phyloP scores from a whole-genome alignment of 495 filamentous ascomycete species.

The Endocarpon pusillum region DNA sequence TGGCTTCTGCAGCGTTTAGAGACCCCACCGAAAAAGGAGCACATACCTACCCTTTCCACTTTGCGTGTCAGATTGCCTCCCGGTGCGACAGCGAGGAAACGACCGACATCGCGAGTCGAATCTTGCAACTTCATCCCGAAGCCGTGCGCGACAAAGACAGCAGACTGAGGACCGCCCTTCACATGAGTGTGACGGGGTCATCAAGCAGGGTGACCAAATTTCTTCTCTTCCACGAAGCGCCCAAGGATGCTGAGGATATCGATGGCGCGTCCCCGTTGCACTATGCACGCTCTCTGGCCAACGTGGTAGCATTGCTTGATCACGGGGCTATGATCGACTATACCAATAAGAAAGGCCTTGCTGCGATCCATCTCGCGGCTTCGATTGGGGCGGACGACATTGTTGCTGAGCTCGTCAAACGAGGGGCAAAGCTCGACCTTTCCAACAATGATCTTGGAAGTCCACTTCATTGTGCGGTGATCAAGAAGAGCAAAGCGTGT shows the following conservation, averaged over 20 bases:
- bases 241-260: conserved; percentile 2
- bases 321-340: conserved; percentile 9
- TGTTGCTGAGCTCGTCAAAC: conserved; percentile 6
- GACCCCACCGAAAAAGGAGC: conserved; percentile 4
- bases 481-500: conserved; percentile 2
- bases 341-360: conserved; percentile 8
- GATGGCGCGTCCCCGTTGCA: conserved; percentile 8
- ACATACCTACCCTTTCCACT: conserved; percentile 12
- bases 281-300: conserved; percentile 8
- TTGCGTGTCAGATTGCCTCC: conserved; percentile 11
- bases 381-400: conserved; percentile 8
- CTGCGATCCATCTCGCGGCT: conserved; percentile 10
- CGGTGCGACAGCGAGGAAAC: conserved; percentile 10
- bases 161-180: conserved; percentile 5
- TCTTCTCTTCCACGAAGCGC: conserved; percentile 8
- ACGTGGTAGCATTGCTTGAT: conserved; percentile 7
- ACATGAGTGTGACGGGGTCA: conserved; percentile 9
- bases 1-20: conserved; percentile 4
- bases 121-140: conserved; percentile 6
- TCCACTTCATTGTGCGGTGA: conserved; percentile 6
- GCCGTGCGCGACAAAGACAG: conserved; percentile 3
- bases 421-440: background rate
- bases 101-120: conserved; percentile 7
- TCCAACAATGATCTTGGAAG: conserved; percentile 2
- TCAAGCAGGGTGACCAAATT: conserved; percentile 8